Base-by-base conservation (phyloP, 495 filamentous ascomycete genomes). In the Penicillium coprophilum region DNA sequence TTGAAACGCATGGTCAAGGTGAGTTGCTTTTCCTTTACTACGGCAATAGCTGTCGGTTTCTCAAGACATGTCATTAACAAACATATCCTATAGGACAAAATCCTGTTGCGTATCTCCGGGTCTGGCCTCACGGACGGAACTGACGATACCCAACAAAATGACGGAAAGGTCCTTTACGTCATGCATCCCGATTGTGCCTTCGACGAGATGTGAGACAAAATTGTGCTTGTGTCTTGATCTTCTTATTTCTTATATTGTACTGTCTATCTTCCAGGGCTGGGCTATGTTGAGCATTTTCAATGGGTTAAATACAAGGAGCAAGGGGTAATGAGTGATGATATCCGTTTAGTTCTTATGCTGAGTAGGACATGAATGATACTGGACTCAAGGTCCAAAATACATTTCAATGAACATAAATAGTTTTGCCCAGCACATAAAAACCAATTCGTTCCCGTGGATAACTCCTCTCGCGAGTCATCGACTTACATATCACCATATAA, bases 1-100 rank as follows among this genome's bases (percentile, higher is more conserved):
- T 67, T 97, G 56, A 96, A 88, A 84, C 85, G 91, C 69, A 95
- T 97, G 88, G 88, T 96, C 60, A 97, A 93, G 90, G 92, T 95
- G 75, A 63, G 83, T 82, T 23, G 23, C 44, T 34, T 43, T 34
- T 20, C 1, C 27, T 32, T 48, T 43, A 13, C 31, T 23, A 39
- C 50, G 6, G 45, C 20, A 38, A 40, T 28, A 23, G 40, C 31
- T 47, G 30, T 31, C 46, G 34, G 43, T 24, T 23, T 28, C 20
- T 20, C 4, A 17, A 17, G 17, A 19, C 15, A 21, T 9, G 6
- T 38, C 13, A 55, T 55, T 70, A 59, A 65, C n/a, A 27, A n/a
- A 43, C 23, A 47, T 7, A 19, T 39, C 20, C 13, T 38, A 51
- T 61, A 95, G 91, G 92, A 96, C 64, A 91, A 94, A 57, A 89